Evolutionary conservation across 177 flowering plant genomes (phyloP), one percentile per base, ranked within the genome.

Genomic region (Tripterygium wilfordii): DNA sequence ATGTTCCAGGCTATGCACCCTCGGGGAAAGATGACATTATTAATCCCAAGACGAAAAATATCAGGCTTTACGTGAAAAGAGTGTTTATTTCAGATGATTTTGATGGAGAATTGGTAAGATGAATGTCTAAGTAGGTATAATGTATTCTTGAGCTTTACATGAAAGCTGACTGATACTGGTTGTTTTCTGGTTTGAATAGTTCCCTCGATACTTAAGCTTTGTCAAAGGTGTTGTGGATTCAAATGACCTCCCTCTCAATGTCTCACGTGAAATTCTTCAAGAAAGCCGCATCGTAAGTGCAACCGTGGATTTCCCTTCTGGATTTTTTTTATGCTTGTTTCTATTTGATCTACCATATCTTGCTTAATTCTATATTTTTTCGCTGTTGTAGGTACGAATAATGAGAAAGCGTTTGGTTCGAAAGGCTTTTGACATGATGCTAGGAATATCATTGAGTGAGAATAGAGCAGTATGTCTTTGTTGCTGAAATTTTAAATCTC

Each of bases 21-120:
- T 54, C 45, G 46, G 94, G 85, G 22, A 84, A 76, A 64, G 96
- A 82, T 53, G 98, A 92, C 52, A 59, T 88, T 2, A 26, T 60
- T 16, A 87, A 82, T 65, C 79, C 73, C 20, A 94, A 94, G 70
- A 89, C 99, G 4, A 94, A 83, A 72, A 94, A 94, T 60, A 94
- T 94, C 31, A 77, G 90, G 67, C 97, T 94, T 9, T 74, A 84
- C 74, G 99, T 89, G 6, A 89, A 89, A 58, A 67, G 97, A 27
- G 88, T 94, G 10, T 94, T 94, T 73, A 94, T 94, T 63, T 94
- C 99, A 41, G 92, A 94, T 73, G 97, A 94, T 70, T 94, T 94
- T 54, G 99, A 94, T 62, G 99, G 97, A 42, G 99, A 94, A 59
- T 53, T 94, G 96, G 99, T 86, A 71, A 71, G 74, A 26, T 16